phyloP scores from a whole-genome alignment of 441 rosid genomes.

The Corymbia calophylla region DNA sequence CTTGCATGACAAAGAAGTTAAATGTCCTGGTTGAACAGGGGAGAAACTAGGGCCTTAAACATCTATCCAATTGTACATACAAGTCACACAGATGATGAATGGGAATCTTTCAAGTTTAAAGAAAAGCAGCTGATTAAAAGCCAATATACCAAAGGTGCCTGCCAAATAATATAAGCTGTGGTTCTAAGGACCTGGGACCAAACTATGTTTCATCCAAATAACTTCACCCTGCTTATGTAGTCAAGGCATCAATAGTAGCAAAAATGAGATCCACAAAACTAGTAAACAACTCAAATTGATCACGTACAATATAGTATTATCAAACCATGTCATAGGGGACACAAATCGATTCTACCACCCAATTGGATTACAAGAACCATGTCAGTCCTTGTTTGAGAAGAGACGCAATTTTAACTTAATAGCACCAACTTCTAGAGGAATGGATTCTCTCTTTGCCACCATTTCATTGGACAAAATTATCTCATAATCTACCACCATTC shows the following conservation, averaged over 20 bases:
- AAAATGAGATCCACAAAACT: background rate
- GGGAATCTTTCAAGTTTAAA: background rate
- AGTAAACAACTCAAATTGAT: background rate
- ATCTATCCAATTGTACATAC: background rate
- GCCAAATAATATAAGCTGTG: background rate
- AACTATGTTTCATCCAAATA: background rate
- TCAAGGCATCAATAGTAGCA: background rate
- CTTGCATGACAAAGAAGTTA: background rate
- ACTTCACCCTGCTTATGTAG: background rate
- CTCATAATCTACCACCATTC: background rate
- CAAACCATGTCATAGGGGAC: background rate
- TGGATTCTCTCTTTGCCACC: background rate
- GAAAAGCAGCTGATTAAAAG: background rate
- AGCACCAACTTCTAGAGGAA: background rate
- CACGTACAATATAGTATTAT: background rate
- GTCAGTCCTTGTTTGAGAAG: background rate
- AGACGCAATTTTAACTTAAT: background rate
- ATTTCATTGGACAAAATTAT: background rate
- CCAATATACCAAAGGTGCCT: background rate
- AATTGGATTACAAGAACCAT: background rate
- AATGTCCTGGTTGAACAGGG: background rate
- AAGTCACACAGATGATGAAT: background rate
- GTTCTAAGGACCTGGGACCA: background rate
- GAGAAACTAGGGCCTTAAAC: background rate
- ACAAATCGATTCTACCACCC: background rate